Evolutionary conservation across 805 yeast genomes (phyloP).

Genomic region (Pichia gijzeniarum): DNA sequence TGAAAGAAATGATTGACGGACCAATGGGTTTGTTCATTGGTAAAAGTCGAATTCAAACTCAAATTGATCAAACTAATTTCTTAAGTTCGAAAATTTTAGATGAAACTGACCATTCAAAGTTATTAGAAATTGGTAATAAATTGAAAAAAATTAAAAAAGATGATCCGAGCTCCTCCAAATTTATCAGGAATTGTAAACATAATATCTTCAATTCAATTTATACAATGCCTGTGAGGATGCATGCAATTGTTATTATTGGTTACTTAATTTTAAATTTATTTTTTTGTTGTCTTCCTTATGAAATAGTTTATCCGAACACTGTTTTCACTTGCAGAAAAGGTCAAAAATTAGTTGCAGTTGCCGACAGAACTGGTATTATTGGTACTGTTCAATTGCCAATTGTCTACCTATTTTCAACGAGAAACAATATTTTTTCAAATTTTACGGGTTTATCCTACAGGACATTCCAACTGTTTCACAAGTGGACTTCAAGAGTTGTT

Average conservation of each 20-base stretch:
- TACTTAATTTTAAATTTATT: conserved; percentile 25
- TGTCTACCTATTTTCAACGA: conserved; percentile 29
- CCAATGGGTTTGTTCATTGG: conserved; percentile 10
- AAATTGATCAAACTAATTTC: background rate
- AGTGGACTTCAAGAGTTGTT: conserved; percentile 37
- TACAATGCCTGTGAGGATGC: conserved; percentile 30
- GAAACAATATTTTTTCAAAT: conserved; percentile 29
- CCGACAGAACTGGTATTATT: conserved; percentile 43
- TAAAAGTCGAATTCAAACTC: conserved; percentile 1
- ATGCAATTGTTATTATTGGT: conserved; percentile 24
- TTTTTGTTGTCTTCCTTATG: conserved; percentile 27
- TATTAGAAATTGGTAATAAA: background rate
- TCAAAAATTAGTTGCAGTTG: conserved; percentile 28
- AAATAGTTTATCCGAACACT: conserved; percentile 23
- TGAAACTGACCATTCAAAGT: background rate
- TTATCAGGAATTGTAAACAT: conserved; percentile 4
- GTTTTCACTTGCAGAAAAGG: conserved; percentile 28
- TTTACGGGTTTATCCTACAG: conserved; percentile 32
- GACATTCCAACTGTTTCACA: conserved; percentile 32
- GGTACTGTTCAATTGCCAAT: conserved; percentile 35
- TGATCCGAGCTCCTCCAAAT: background rate
- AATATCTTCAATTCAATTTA: conserved; percentile 14
- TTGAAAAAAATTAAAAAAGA: conserved; percentile 1
- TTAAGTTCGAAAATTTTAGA: background rate
- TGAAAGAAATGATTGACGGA: conserved; percentile 3